Conservation (phyloP, 2,329 filamentous ascomycete genomes). For the Aschersonia sp. region DNA sequence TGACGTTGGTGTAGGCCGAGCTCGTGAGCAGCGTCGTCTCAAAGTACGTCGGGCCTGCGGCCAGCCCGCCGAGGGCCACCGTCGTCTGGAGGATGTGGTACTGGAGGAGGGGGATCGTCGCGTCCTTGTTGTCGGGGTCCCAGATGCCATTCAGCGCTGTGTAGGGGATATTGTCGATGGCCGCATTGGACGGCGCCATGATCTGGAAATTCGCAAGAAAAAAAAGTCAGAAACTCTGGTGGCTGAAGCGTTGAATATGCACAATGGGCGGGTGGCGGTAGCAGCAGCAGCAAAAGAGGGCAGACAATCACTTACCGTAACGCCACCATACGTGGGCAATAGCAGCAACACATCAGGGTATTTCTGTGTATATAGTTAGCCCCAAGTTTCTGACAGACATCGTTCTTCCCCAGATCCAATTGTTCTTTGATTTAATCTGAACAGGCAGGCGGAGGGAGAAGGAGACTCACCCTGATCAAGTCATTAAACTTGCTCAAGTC, state of each 20-base stretch:
- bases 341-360: conserved; percentile 29
- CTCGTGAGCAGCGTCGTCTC: conserved; percentile 27
- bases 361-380: conserved; percentile 20
- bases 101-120: conserved; percentile 35
- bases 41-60: conserved; percentile 21
- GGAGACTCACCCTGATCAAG: conserved; percentile 23
- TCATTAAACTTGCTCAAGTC: conserved; percentile 29
- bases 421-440: too few relatives aligned
- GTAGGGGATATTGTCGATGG: conserved; percentile 39
- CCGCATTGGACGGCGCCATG: conserved; percentile 42
- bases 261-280: neutral
- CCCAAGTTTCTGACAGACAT: neutral
- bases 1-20: conserved; percentile 30
- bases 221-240: too few relatives aligned
- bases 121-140: conserved; percentile 25
- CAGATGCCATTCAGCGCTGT: conserved; percentile 33
- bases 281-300: neutral
- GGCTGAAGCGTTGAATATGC: too few relatives aligned
- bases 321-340: conserved; percentile 25
- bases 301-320: conserved; percentile 20
- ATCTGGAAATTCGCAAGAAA: conserved; percentile 17
- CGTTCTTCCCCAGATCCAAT: neutral
- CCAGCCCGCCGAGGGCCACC: conserved; percentile 23
- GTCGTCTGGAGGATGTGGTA: conserved; percentile 47
- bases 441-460: too few relatives aligned